Percentiles rank a stretch among this genome's conserved stretches.
phyloP scores from a whole-genome alignment of 495 filamentous ascomycete species.

The Neurospora tetrasperma region DNA sequence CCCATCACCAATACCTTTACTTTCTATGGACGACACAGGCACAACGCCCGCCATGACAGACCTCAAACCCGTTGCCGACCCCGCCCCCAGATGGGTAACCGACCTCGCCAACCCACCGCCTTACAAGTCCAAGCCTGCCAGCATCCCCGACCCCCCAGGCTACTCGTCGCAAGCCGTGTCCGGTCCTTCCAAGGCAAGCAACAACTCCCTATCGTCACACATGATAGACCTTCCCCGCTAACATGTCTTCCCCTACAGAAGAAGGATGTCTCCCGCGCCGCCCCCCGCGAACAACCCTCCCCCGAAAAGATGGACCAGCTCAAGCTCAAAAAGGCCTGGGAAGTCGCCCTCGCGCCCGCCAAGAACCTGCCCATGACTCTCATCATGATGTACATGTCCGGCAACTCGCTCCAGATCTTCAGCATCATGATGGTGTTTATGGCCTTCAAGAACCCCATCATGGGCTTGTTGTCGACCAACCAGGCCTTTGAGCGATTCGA shows the following conservation, averaged over 20 bases:
- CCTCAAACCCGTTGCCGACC: neutral
- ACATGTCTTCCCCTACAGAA: constrained; percentile 23
- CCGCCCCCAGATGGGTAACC: constrained; percentile 55
- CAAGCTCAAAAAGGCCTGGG: constrained; percentile 98
- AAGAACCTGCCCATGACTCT: constrained; percentile 96
- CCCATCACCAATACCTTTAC: neutral
- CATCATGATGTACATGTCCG: constrained; percentile 99
- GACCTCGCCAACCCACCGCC: constrained; percentile 61
- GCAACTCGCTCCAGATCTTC: constrained; percentile 97
- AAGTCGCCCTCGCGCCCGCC: constrained; percentile 85
- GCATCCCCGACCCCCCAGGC: constrained; percentile 79
- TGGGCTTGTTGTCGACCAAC: constrained; percentile 69
- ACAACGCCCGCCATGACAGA: constrained; percentile 32
- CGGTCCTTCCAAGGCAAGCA: constrained; percentile 44
- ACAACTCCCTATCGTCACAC: neutral
- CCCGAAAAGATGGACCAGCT: constrained; percentile 81
- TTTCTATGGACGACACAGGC: constrained; percentile 8
- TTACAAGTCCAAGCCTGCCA: constrained; percentile 42
- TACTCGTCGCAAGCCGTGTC: constrained; percentile 43
- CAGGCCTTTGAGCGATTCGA: constrained; percentile 80
- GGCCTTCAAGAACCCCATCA: constrained; percentile 93
- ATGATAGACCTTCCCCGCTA: neutral
- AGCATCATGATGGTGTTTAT: constrained; percentile 99
- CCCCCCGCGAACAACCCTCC: constrained; percentile 47
- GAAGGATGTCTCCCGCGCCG: constrained; percentile 28